Conservation (phyloP, 257 asterid genomes). For the Solanum lycopersicoides region DNA sequence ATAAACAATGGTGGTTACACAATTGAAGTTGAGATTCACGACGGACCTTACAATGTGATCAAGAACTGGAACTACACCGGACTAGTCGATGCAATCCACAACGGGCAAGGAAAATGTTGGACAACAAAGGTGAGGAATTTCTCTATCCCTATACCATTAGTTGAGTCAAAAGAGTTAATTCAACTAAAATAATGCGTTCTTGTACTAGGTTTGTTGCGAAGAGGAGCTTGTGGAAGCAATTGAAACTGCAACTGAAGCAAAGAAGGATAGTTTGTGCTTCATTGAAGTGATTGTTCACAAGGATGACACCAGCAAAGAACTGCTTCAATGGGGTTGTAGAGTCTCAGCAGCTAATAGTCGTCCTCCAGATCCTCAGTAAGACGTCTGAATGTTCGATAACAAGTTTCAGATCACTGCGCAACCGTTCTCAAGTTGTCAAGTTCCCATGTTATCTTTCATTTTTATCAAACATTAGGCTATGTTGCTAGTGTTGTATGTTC, state of each 20-base stretch:
- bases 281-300: slow-evolving; percentile 16
- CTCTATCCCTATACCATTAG: not conserved
- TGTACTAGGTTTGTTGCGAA: slow-evolving; percentile 3
- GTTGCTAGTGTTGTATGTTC: not conserved
- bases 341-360: slow-evolving; percentile 17
- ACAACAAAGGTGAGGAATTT: slow-evolving; percentile 9
- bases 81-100: slow-evolving; percentile 13
- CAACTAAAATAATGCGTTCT: not conserved
- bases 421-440: not conserved
- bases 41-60: slow-evolving; percentile 15
- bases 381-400: not conserved
- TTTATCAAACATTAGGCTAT: not conserved
- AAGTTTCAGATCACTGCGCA: not conserved
- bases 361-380: slow-evolving; percentile 14
- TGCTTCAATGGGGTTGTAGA: slow-evolving; percentile 21
- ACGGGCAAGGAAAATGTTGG: slow-evolving; percentile 19
- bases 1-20: slow-evolving; percentile 18
- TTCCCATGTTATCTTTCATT: not conserved
- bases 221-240: slow-evolving; percentile 11
- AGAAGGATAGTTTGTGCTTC: slow-evolving; percentile 14
- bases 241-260: not conserved
- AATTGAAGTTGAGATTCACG: slow-evolving; percentile 20
- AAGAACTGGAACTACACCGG: slow-evolving; percentile 18
- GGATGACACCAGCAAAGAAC: slow-evolving; percentile 20
- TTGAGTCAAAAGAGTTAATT: not conserved